Evolutionary conservation across 164 flowering plant species (phyloP).

Genomic region (Magnolia changhungtana): DNA sequence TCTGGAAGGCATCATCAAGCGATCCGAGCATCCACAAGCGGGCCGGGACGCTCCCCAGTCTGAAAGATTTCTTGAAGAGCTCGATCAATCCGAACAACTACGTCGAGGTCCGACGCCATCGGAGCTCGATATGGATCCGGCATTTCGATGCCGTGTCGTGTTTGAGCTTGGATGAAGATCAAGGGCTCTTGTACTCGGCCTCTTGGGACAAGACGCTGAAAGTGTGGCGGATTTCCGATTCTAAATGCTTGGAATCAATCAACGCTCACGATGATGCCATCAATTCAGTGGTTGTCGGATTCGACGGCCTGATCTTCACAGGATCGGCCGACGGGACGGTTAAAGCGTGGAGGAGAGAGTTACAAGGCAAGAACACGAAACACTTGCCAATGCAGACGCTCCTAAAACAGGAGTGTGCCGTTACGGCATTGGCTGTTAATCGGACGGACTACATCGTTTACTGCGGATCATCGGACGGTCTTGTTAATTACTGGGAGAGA

Average conservation of each 20-base stretch:
- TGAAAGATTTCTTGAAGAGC: slow-evolving; percentile 55
- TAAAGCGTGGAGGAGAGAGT: slow-evolving; percentile 64
- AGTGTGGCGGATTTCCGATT: slow-evolving; percentile 69
- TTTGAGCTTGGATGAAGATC: slow-evolving; percentile 57
- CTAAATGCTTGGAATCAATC: slow-evolving; percentile 77
- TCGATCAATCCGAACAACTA: slow-evolving; percentile 70
- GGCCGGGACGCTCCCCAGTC: slow-evolving; percentile 56
- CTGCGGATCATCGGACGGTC: slow-evolving; percentile 80
- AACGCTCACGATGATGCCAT: slow-evolving; percentile 84
- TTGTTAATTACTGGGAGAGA: slow-evolving; percentile 72
- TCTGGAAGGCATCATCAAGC: slow-evolving; percentile 59
- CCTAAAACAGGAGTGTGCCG: slow-evolving; percentile 63
- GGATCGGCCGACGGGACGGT: slow-evolving; percentile 92
- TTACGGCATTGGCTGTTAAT: slow-evolving; percentile 64
- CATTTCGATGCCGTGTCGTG: slow-evolving; percentile 84
- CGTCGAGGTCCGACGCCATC: slow-evolving; percentile 50
- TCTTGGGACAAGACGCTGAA: slow-evolving; percentile 89
- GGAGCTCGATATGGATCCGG: slow-evolving; percentile 63
- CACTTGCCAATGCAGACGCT: slow-evolving; percentile 44
- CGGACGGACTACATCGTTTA: slow-evolving; percentile 40
- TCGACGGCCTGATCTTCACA: slow-evolving; percentile 56
- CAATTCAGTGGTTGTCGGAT: slow-evolving; percentile 57
- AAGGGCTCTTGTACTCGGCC: slow-evolving; percentile 63
- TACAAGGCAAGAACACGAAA: slow-evolving; percentile 33
- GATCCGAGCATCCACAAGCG: slow-evolving; percentile 49